A percentile compares a stretch with the other conserved stretches of the same genome.
These are phyloP conservation scores for Tylopilus orsonianus DNA, from an alignment of 1,284 basidiomycete genomes.

Conservation along the genomic window DNA sequence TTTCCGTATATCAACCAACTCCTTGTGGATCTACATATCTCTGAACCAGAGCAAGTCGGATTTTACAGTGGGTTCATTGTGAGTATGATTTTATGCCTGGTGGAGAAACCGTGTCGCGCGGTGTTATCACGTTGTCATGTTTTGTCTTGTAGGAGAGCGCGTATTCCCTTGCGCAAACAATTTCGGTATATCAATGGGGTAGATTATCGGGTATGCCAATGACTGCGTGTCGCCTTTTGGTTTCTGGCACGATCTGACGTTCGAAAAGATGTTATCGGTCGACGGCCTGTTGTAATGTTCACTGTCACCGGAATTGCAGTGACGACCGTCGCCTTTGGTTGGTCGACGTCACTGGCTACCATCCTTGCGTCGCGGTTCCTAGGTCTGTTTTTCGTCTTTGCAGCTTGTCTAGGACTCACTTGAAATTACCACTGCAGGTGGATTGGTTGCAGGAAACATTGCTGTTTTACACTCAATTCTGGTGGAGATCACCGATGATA, in stretches of 20 bases:
- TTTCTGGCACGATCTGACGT: constrained; percentile 6
- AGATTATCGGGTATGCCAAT: constrained; percentile 47
- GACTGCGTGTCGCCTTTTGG: not conserved
- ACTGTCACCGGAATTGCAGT: constrained; percentile 53
- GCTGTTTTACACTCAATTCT: constrained; percentile 49
- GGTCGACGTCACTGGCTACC: constrained; percentile 48
- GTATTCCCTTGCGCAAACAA: constrained; percentile 57
- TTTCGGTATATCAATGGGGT: constrained; percentile 63
- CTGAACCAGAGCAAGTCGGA: constrained; percentile 56
- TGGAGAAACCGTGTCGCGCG: no score
- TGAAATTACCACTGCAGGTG: constrained; percentile 33
- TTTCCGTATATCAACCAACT: constrained; percentile 69
- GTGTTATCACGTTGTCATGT: not conserved
- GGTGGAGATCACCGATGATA: constrained; percentile 60
- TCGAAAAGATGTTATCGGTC: constrained; percentile 50
- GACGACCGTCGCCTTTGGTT: constrained; percentile 50
- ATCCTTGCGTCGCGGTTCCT: constrained; percentile 29
- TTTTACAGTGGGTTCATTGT: constrained; percentile 64
- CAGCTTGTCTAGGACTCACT: not conserved
- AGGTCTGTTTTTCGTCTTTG: not conserved
- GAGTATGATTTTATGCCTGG: constrained; percentile 17
- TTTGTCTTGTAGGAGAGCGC: constrained; percentile 47
- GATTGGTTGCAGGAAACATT: constrained; percentile 57
- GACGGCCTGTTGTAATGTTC: constrained; percentile 55
- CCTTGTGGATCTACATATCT: constrained; percentile 52